phyloP scores from a whole-genome alignment of 176 grass and related monocot genomes.

The barley (Hordeum vulgare) region MorexV3_pseudomolecules_assembly NC_058520.1:36395890-36396389 shows the following conservation, averaged over 20 bases:
- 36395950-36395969: slow-evolving; percentile 39
- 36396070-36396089: slow-evolving; percentile 56
- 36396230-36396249: slow-evolving; percentile 66
- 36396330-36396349: slow-evolving; percentile 63
- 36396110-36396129: slow-evolving; percentile 49
- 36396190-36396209: slow-evolving; percentile 31
- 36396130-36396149: slow-evolving; percentile 41
- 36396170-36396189: not conserved
- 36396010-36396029: slow-evolving; percentile 53
- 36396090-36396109: slow-evolving; percentile 47
- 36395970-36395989: slow-evolving; percentile 51
- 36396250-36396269: slow-evolving; percentile 60
- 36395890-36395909: slow-evolving; percentile 49
- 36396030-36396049: slow-evolving; percentile 48
- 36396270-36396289: slow-evolving; percentile 53
- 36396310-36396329: slow-evolving; percentile 84
- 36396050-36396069: slow-evolving; percentile 41
- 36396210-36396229: slow-evolving; percentile 76
- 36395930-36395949: slow-evolving; percentile 41
- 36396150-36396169: slow-evolving; percentile 12
- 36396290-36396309: slow-evolving; percentile 69
- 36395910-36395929: slow-evolving; percentile 72
- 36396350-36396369: slow-evolving; percentile 93
- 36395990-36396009: slow-evolving; percentile 66
- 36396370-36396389: slow-evolving; percentile 79